Evolutionary conservation across 2,329 filamentous ascomycete genomes (phyloP).

Genomic region (Clarireedia homoeocarpa): DNA sequence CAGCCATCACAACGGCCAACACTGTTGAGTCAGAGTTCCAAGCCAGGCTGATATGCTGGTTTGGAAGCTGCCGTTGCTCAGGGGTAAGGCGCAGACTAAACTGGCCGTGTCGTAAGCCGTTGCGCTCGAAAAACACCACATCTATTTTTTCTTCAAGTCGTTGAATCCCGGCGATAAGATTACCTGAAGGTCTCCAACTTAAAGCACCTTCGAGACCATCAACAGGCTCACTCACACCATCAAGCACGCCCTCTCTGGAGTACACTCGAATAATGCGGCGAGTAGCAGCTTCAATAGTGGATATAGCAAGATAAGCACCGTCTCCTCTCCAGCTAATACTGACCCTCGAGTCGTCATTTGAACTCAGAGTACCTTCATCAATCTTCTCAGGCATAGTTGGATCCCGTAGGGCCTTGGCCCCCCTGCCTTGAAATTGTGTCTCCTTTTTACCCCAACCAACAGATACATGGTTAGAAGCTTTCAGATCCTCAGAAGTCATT

Average conservation of each 20-base stretch:
- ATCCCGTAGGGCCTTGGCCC: conserved; percentile 78
- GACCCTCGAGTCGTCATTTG: conserved; percentile 61
- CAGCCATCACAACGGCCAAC: conserved; percentile 67
- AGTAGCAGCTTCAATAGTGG: conserved; percentile 58
- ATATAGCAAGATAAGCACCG: conserved; percentile 83
- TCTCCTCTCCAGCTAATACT: conserved; percentile 91
- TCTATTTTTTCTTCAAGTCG: conserved; percentile 61
- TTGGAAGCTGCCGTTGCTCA: conserved; percentile 47
- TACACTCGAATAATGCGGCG: conserved; percentile 84
- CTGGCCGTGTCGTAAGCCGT: conserved; percentile 92
- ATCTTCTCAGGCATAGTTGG: conserved; percentile 91
- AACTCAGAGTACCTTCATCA: conserved; percentile 71
- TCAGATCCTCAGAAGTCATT: conserved; percentile 69
- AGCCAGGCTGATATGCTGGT: conserved; percentile 54
- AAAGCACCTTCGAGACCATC: conserved; percentile 81
- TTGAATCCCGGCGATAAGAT: conserved; percentile 82
- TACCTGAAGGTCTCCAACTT: conserved; percentile 88
- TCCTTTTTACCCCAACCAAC: conserved; percentile 98
- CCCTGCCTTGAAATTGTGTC: conserved; percentile 92
- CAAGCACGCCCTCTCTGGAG: conserved; percentile 80
- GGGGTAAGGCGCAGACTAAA: conserved; percentile 68
- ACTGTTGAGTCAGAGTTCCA: conserved; percentile 95
- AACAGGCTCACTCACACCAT: conserved; percentile 91
- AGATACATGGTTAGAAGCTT: conserved; percentile 85
- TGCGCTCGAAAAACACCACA: conserved; percentile 92